Evolutionary conservation across 2,329 filamentous ascomycete species (phyloP), one percentile per base, ranked within the genome.

Genomic region (Trematosphaeria pertusa): DNA sequence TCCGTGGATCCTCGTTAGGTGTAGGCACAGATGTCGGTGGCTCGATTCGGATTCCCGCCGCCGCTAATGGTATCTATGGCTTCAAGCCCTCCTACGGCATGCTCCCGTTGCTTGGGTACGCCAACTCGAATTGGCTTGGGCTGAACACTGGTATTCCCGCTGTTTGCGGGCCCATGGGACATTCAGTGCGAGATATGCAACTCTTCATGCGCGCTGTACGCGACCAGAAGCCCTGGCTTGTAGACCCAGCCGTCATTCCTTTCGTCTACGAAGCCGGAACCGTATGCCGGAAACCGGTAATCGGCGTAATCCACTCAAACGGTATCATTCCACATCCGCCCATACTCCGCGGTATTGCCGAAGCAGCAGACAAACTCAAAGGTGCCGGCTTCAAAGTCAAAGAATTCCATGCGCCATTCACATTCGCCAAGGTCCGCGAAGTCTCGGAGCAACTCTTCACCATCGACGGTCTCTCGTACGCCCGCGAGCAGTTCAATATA

Each of bases 21-120:
- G 73, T 81, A 1, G 80, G 79, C 2, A 81, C 80, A 4, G 80
- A 82, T 56, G 75, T 82, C 7, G 79, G 79, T n/a, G 78, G 79
- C 5, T 75, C 71, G 3, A 78, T 81, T 41, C 70, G 80, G 3
- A 73, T 81, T n/a, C 80, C 80, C 1, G 74, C 78, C 0, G 72
- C 75, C 52, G 73, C 78, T 40, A 75, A 79, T 48, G 78, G 76
- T 2, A 61, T 79, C 0, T 81, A 76, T 33, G 79, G 78, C 6
- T 61, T 72, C 59, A 79, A 75, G 59, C 74, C 66, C 30, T 75
- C 57, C 47, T 75, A 67, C 53, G 71, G 72, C 15, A 69, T 82
- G 1, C 65, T 83, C 1, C 79, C 79, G 0, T 81, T 75, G 46
- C 77, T 78, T 11, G 76, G 78, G 59, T 81, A 59, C 76, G 70